A percentile compares a stretch with the other conserved stretches of the same genome.
Conservation (phyloP, 306 rosid genomes). For the Ziziphus jujuba region DNA sequence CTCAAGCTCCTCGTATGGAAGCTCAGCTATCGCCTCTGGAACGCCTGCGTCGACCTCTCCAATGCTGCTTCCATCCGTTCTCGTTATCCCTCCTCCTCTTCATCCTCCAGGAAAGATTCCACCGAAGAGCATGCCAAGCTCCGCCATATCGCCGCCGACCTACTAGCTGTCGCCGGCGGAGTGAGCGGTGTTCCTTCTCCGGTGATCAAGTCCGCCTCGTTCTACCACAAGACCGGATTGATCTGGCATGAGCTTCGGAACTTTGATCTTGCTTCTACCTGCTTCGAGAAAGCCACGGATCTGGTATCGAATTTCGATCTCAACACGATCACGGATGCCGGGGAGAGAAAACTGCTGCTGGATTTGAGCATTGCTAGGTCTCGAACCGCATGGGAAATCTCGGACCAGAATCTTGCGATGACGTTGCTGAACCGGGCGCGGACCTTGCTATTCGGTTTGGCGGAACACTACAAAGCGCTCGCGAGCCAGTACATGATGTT, state of each 20-base stretch:
- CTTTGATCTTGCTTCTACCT: slow-evolving; percentile 80
- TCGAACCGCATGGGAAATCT: slow-evolving; percentile 78
- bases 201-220: slow-evolving; percentile 59
- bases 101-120: not conserved
- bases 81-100: slow-evolving; percentile 1
- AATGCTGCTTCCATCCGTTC: slow-evolving; percentile 56
- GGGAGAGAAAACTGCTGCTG: slow-evolving; percentile 57
- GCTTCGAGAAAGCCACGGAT: slow-evolving; percentile 85
- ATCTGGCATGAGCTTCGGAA: slow-evolving; percentile 65
- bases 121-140: slow-evolving; percentile 60
- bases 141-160: slow-evolving; percentile 76
- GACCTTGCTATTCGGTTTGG: slow-evolving; percentile 53
- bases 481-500: slow-evolving; percentile 61
- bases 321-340: slow-evolving; percentile 32
- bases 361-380: slow-evolving; percentile 78
- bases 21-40: slow-evolving; percentile 94
- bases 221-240: slow-evolving; percentile 76
- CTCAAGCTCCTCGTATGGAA: slow-evolving; percentile 75
- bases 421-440: slow-evolving; percentile 77
- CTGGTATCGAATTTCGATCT: slow-evolving; percentile 50
- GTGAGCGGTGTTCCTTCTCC: slow-evolving; percentile 70
- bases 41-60: slow-evolving; percentile 84
- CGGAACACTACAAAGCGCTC: slow-evolving; percentile 54
- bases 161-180: slow-evolving; percentile 50
- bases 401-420: slow-evolving; percentile 62